phyloP scores from a whole-genome alignment of 495 filamentous ascomycete genomes.

The Daldinia loculata region DNA sequence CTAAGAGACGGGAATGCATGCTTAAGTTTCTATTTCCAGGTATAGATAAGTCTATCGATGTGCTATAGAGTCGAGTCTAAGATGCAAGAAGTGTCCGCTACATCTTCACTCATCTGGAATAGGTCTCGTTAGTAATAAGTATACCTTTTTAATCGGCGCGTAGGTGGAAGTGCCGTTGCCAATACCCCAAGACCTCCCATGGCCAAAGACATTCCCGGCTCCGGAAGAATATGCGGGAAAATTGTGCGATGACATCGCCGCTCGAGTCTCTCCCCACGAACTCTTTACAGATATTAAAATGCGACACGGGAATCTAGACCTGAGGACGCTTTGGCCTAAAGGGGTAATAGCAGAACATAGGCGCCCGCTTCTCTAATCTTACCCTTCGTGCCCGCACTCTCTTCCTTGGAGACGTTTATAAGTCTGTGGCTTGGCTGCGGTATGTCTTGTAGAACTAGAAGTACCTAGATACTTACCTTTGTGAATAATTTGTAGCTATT shows the following conservation, averaged over 20 bases:
- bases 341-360: conserved; percentile 25
- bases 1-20: conserved; percentile 26
- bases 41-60: not conserved
- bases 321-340: conserved; percentile 14
- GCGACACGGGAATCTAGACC: conserved; percentile 23
- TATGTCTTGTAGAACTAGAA: not conserved
- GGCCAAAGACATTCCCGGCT: conserved; percentile 34
- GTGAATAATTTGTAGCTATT: not conserved
- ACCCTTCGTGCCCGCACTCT: conserved; percentile 19
- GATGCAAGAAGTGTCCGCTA: not conserved
- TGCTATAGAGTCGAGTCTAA: not conserved
- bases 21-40: not conserved
- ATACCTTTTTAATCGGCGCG: conserved; percentile 2
- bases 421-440: conserved; percentile 22
- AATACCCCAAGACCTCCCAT: conserved; percentile 8
- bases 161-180: conserved; percentile 40
- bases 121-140: conserved; percentile 7
- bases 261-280: conserved; percentile 6
- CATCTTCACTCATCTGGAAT: not conserved
- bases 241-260: conserved; percentile 39
- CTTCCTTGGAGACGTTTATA: conserved; percentile 11
- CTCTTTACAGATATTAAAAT: conserved; percentile 38
- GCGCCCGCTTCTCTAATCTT: conserved; percentile 16
- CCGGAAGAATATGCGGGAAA: conserved; percentile 47
- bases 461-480: not conserved